phyloP scores from a whole-genome alignment of 2,329 filamentous ascomycete genomes.

The Paracoccidioides lutzii region DNA sequence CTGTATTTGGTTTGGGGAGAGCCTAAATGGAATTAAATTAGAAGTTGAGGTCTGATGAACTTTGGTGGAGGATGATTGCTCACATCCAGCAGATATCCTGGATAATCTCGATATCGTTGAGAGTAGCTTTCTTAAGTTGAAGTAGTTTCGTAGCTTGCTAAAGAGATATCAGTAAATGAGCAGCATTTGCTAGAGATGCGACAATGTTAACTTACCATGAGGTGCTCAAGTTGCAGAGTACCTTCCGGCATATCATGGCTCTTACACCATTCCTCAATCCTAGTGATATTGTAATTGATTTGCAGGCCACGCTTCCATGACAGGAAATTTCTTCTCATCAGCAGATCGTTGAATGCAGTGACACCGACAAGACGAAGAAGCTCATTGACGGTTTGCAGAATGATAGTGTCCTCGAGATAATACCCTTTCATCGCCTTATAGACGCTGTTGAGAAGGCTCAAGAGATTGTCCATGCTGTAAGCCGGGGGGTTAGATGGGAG shows the following conservation, averaged over 20 bases:
- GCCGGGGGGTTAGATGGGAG: conserved; percentile 78
- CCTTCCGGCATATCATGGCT: conserved; percentile 99
- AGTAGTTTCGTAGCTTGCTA: conserved; percentile 96
- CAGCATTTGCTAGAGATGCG: neutral
- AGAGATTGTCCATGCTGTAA: conserved; percentile 99
- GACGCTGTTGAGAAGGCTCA: conserved; percentile 90
- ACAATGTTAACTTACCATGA: conserved; percentile 57
- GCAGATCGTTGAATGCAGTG: conserved; percentile 92
- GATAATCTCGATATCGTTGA: conserved; percentile 99
- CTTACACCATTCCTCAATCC: conserved; percentile 99
- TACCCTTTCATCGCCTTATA: conserved; percentile 99
- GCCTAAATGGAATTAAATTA: conserved; percentile 39
- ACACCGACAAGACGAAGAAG: conserved; percentile 86
- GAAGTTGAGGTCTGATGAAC: neutral
- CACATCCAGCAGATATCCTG: conserved; percentile 99
- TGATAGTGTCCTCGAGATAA: conserved; percentile 90
- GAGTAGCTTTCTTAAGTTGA: conserved; percentile 94
- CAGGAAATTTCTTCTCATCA: conserved; percentile 96
- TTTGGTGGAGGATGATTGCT: conserved; percentile 30
- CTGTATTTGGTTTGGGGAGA: conserved; percentile 97
- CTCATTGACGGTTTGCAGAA: conserved; percentile 90
- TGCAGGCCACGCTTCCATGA: conserved; percentile 98
- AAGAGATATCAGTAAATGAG: conserved; percentile 10
- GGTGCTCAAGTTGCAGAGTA: conserved; percentile 88
- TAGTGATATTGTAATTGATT: conserved; percentile 99